phyloP scores from a whole-genome alignment of 2,329 filamentous ascomycete genomes.

The Magnaporthiopsis rhizophila region DNA sequence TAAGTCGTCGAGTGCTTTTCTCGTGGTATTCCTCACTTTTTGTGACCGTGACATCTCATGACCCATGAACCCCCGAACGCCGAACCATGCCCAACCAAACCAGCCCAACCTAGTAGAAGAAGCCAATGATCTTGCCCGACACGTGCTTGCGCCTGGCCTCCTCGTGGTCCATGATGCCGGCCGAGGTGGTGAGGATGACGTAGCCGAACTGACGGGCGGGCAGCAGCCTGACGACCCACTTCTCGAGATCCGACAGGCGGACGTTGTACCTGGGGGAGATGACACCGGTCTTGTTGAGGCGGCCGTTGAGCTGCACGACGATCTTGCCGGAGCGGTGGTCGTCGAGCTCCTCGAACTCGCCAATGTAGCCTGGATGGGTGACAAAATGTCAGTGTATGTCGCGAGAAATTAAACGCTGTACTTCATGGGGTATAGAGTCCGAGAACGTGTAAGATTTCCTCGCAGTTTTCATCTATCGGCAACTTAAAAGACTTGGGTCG shows the following conservation, averaged over 20 bases:
- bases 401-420: conserved; percentile 91
- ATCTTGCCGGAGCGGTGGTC: conserved; percentile 99
- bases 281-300: conserved; percentile 97
- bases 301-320: conserved; percentile 98
- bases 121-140: conserved; percentile 97
- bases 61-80: conserved; percentile 6
- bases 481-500: conserved; percentile 99
- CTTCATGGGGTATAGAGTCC: conserved; percentile 59
- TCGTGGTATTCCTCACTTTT: conserved; percentile 11
- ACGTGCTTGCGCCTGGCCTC: conserved; percentile 98
- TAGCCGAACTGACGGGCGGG: conserved; percentile 99
- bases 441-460: conserved; percentile 98
- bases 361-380: conserved; percentile 73
- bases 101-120: conserved; percentile 79
- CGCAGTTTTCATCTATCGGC: conserved; percentile 85
- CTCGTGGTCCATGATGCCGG: conserved; percentile 99
- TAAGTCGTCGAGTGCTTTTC: conserved; percentile 6
- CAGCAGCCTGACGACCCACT: conserved; percentile 99
- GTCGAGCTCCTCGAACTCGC: conserved; percentile 98
- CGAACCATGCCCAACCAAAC: conserved; percentile 6
- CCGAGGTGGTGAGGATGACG: conserved; percentile 97
- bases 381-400: conserved; percentile 58
- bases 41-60: conserved; percentile 4
- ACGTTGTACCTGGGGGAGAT: conserved; percentile 99
- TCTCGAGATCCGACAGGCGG: conserved; percentile 94